Evolutionary conservation across 305 asterid species (phyloP).

Genomic region (Plantago lanceolata): DNA sequence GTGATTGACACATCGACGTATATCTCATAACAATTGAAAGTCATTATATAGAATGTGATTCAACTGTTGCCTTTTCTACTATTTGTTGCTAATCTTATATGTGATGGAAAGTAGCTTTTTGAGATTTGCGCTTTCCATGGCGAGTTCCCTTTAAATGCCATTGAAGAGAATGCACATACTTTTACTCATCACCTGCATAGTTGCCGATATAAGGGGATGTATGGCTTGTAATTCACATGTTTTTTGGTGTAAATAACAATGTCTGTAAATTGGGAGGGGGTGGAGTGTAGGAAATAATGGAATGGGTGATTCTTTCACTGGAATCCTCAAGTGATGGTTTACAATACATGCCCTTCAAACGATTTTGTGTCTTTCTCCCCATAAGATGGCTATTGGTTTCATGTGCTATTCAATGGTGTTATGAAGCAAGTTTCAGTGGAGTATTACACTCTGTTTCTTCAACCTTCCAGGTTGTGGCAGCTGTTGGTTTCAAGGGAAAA

Average conservation of each 20-base stretch:
- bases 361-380: background rate
- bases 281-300: too few species aligned
- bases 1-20: too few species aligned
- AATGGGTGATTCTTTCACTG: too few species aligned
- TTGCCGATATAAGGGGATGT: conserved; percentile 28
- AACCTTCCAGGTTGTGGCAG: conserved; percentile 75
- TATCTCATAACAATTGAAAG: too few species aligned
- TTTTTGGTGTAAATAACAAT: too few species aligned
- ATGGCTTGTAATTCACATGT: background rate
- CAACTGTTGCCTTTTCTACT: background rate
- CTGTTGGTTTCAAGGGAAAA: conserved; percentile 75
- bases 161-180: background rate
- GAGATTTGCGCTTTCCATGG: background rate
- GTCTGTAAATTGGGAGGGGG: too few species aligned
- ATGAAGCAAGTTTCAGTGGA: conserved; percentile 15
- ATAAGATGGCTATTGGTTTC: conserved; percentile 13
- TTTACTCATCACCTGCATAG: conserved; percentile 42
- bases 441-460: conserved; percentile 20
- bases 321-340: background rate
- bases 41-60: conserved; percentile 3
- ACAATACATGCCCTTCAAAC: background rate
- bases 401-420: conserved; percentile 1
- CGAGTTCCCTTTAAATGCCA: background rate
- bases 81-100: background rate
- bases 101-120: too few species aligned